Evolutionary conservation across 371 early-diverging fungal species (phyloP), one percentile per base, ranked within the genome.

Genomic region (Mortierella sp.): DNA sequence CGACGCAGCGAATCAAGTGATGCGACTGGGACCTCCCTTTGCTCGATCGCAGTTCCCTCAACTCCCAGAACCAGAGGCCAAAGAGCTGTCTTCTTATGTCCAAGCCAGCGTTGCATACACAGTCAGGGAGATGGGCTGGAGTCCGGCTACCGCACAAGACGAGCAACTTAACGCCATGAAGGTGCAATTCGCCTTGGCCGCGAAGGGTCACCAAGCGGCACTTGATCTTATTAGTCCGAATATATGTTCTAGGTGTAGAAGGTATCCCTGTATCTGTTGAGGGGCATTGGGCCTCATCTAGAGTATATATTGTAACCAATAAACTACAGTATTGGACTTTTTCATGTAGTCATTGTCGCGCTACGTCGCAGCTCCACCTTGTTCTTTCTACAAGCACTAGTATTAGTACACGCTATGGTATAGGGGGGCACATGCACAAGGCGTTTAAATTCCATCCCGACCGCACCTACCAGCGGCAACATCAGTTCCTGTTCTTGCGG

Each of bases 1-100:
- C 41, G 21, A 48, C 7, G 24, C 7, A 5, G 51, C 42, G 7
- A 70, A 48, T 23, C 32, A 47, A 34, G 32, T 26, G 28, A 62
- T 70, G 70, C 34, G 28, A n/a, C 49, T 70, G 2, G 21, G 63
- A 56, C 47, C 49, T 15, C 34, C 41, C n/a, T 62, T 70, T 42
- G 53, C 2, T 46, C 62, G 70, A 26, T 62, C 63, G 1, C 63
- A 70, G 48, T 57, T 70, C 32, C 70, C 58, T 41, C 24, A 0
- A 24, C 47, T 26, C 23, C 47, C 63, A 21, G 70, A 70, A 21
- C 43, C 63, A 27, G 53, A 15, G 54, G 42, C 58, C n/a, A 42
- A 57, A 24, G 34, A 70, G 26, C 15, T 69, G 24, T 4, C 4
- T 8, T 42, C 61, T 7, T 44, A 56, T 51, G 27, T 69, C 23